Conservation (phyloP, 805 yeast species). For the Phaffomyces thermotolerans region DNA sequence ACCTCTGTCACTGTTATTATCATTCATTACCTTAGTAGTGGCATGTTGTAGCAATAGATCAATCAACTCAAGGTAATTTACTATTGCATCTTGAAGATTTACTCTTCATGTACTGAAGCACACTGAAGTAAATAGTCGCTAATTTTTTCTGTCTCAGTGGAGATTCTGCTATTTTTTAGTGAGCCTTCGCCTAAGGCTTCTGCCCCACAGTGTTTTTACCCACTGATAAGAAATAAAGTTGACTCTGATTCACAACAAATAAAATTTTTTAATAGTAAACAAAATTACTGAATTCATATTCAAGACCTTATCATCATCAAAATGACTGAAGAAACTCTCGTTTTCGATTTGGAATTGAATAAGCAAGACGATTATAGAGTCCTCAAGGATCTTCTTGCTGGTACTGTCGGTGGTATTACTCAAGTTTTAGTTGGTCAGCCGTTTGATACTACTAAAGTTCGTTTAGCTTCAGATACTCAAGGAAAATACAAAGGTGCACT, state of each 20-base stretch:
- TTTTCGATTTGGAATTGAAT: conserved; percentile 7
- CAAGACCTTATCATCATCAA: background rate
- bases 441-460: conserved; percentile 89
- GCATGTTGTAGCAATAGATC: no score
- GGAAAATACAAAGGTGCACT: conserved; percentile 67
- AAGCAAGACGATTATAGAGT: conserved; percentile 17
- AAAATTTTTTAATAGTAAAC: no score
- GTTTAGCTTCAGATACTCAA: conserved; percentile 80
- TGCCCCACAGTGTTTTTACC: no score
- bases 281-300: background rate
- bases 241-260: no score
- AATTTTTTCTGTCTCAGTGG: conserved; percentile 7
- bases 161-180: conserved; percentile 76
- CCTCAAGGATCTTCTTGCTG: conserved; percentile 42
- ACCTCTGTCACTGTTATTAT: no score
- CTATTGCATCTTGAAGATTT: no score
- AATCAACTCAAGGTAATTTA: no score
- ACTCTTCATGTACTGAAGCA: no score
- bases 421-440: conserved; percentile 97
- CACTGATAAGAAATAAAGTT: background rate
- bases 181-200: no score
- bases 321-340: conserved; percentile 15
- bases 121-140: no score
- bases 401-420: conserved; percentile 92
- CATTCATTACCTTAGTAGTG: no score